These are phyloP conservation scores for Aspergillus sclerotialis DNA, from an alignment of 2,329 filamentous ascomycete species.

Conservation along the genomic window DNA sequence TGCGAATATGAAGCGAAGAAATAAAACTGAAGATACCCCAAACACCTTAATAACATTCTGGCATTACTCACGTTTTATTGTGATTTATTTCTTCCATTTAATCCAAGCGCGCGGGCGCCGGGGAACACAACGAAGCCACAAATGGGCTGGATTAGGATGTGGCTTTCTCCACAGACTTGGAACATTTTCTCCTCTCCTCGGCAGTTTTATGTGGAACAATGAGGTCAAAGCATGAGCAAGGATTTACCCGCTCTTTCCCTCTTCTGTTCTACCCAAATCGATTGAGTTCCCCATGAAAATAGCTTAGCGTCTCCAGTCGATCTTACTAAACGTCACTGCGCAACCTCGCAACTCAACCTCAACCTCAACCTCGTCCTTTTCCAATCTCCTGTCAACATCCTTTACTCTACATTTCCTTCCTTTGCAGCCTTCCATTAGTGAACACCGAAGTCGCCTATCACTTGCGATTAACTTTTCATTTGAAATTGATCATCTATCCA, in stretches of 20 bases:
- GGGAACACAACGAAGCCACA: too few relatives aligned
- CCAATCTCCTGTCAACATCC: slow-evolving; percentile 10
- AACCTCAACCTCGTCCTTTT: slow-evolving; percentile 11
- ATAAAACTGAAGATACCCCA: too few relatives aligned
- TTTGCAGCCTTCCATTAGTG: slow-evolving; percentile 4
- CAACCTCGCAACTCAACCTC: slow-evolving; percentile 20
- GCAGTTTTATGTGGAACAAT: too few relatives aligned
- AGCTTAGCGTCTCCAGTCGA: slow-evolving; percentile 17
- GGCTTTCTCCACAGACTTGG: too few relatives aligned
- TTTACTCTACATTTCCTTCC: slow-evolving; percentile 5
- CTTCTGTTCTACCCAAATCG: not conserved
- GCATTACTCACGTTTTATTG: too few relatives aligned
- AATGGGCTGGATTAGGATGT: too few relatives aligned
- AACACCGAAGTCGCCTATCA: slow-evolving; percentile 10
- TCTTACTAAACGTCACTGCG: slow-evolving; percentile 29
- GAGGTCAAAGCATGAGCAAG: not conserved
- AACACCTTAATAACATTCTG: too few relatives aligned
- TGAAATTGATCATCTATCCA: slow-evolving; percentile 1
- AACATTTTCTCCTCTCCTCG: too few relatives aligned
- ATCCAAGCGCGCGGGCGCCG: too few relatives aligned
- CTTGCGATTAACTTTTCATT: slow-evolving; percentile 7
- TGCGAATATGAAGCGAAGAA: not conserved
- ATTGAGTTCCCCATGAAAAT: slow-evolving; percentile 16
- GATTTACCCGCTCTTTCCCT: not conserved
- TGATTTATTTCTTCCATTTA: too few relatives aligned